Evolutionary conservation across 2,329 filamentous ascomycete genomes (phyloP).

Genomic region (Penicillium sp.): DNA sequence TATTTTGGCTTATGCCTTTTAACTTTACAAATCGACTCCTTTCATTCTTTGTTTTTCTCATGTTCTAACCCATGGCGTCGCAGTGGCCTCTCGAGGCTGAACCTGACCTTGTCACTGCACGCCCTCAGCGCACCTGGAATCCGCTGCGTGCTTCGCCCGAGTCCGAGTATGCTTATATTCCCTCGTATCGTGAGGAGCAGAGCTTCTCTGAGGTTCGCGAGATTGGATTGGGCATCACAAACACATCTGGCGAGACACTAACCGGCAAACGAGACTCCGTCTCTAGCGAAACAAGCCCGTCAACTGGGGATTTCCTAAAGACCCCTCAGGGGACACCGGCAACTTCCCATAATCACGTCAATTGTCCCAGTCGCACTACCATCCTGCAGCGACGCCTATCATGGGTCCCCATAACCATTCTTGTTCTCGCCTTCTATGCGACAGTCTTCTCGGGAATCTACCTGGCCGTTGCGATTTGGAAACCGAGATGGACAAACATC

Average conservation of each 20-base stretch:
- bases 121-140: slow-evolving; percentile 17
- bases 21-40: background rate
- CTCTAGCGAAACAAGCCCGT: background rate
- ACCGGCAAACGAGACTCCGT: slow-evolving; percentile 6
- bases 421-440: slow-evolving; percentile 37
- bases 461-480: slow-evolving; percentile 56
- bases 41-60: background rate
- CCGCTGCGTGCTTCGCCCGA: slow-evolving; percentile 12
- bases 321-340: slow-evolving; percentile 9
- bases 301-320: slow-evolving; percentile 11
- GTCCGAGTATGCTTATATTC: slow-evolving; percentile 8
- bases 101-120: background rate
- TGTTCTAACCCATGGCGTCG: background rate
- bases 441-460: slow-evolving; percentile 49
- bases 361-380: slow-evolving; percentile 28
- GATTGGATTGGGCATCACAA: slow-evolving; percentile 19
- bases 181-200: slow-evolving; percentile 1
- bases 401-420: slow-evolving; percentile 34
- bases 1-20: background rate
- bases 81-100: background rate
- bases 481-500: slow-evolving; percentile 58
- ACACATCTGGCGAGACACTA: slow-evolving; percentile 6
- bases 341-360: slow-evolving; percentile 8
- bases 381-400: slow-evolving; percentile 32
- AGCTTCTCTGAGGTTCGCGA: slow-evolving; percentile 19